phyloP scores from a whole-genome alignment of 2,329 filamentous ascomycete species.

The Westerdykella sp. region DNA sequence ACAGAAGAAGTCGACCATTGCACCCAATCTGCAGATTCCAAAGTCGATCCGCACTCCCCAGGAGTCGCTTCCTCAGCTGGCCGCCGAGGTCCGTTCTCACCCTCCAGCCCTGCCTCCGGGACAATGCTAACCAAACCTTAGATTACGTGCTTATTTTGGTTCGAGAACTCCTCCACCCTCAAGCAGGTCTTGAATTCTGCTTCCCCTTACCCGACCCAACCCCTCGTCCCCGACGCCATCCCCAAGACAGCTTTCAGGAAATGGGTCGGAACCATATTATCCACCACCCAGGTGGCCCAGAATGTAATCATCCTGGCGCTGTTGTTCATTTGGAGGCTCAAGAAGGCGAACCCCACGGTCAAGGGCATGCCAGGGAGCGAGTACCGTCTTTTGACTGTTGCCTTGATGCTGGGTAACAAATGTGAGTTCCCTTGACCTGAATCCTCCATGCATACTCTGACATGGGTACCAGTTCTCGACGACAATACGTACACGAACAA shows the following conservation, averaged over 20 bases:
- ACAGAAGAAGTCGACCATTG: slow-evolving; percentile 29
- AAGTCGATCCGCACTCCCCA: slow-evolving; percentile 34
- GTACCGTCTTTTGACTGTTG: slow-evolving; percentile 85
- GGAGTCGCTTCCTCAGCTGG: slow-evolving; percentile 36
- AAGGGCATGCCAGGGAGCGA: slow-evolving; percentile 91
- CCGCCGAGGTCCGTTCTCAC: slow-evolving; percentile 32
- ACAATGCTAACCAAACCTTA: slow-evolving; percentile 34
- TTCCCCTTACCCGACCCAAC: slow-evolving; percentile 41
- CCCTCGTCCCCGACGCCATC: slow-evolving; percentile 64
- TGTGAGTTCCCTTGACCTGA: slow-evolving; percentile 49
- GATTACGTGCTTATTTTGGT: slow-evolving; percentile 98
- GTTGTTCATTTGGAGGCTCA: slow-evolving; percentile 87
- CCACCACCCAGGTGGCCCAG: slow-evolving; percentile 91
- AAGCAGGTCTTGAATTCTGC: slow-evolving; percentile 63
- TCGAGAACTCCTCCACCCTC: slow-evolving; percentile 77
- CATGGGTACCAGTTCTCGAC: slow-evolving; percentile 61
- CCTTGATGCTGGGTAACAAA: slow-evolving; percentile 97
- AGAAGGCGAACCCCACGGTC: slow-evolving; percentile 81
- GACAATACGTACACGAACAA: slow-evolving; percentile 99
- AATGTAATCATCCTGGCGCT: slow-evolving; percentile 89
- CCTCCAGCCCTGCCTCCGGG: slow-evolving; percentile 8
- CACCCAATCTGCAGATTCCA: slow-evolving; percentile 34
- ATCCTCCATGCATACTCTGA: slow-evolving; percentile 2
- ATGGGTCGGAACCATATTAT: slow-evolving; percentile 86
- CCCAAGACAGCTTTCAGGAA: slow-evolving; percentile 78